Conservation (phyloP, 768 basidiomycete species). For the Kwoniella sp. region DNA sequence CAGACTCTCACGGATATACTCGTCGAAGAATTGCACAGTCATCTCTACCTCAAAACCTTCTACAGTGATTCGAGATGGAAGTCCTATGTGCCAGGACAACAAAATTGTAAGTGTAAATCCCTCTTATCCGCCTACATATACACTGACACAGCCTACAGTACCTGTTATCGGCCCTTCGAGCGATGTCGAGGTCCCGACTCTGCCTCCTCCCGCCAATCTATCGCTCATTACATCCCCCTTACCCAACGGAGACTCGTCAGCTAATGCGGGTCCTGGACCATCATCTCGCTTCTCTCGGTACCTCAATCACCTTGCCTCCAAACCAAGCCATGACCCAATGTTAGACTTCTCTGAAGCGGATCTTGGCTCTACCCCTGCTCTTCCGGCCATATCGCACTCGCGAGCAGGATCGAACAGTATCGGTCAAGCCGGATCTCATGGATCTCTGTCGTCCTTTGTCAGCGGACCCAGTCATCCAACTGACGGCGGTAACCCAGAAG, state of each 20-base stretch:
- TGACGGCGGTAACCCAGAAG: constrained; percentile 70
- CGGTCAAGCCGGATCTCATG: constrained; percentile 37
- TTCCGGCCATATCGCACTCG: constrained; percentile 24
- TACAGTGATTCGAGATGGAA: constrained; percentile 95
- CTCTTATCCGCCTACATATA: not conserved
- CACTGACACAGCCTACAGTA: constrained; percentile 19
- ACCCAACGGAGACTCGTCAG: constrained; percentile 15
- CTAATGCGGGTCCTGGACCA: constrained; percentile 20
- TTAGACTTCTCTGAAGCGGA: constrained; percentile 52
- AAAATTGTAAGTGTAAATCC: constrained; percentile 65
- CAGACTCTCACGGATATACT: constrained; percentile 90
- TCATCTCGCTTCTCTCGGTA: constrained; percentile 55
- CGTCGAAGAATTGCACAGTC: constrained; percentile 91
- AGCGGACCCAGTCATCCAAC: not conserved
- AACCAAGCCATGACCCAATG: constrained; percentile 54
- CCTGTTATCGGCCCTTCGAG: constrained; percentile 44
- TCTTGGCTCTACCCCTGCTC: constrained; percentile 19
- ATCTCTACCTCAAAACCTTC: constrained; percentile 94
- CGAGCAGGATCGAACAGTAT: constrained; percentile 15
- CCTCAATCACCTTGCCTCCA: constrained; percentile 51
- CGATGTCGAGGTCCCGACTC: constrained; percentile 24
- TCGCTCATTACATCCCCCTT: constrained; percentile 12
- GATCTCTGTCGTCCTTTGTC: constrained; percentile 28
- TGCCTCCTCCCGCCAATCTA: constrained; percentile 14
- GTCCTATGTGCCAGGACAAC: constrained; percentile 77